Base-by-base conservation (phyloP, 2,329 filamentous ascomycete species). In the Arthrocladium fulminans region DNA sequence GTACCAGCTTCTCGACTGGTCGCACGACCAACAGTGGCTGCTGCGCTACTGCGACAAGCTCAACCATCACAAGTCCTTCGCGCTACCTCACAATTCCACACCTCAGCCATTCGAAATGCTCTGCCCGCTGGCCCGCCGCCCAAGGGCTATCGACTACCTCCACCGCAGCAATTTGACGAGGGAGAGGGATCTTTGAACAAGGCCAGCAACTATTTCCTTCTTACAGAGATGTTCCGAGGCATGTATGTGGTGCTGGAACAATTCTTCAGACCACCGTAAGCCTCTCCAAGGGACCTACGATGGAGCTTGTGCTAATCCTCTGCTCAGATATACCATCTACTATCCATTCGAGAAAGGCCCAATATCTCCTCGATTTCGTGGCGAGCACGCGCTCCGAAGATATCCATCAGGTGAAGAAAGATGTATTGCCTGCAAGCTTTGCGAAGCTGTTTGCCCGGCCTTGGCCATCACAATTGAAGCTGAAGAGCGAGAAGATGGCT, bases 341-440 rank as follows among this genome's bases (percentile, higher is more conserved):
- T 98, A 98, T 66, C 92, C 92, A 37, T 98, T 96, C 70, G 92
- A 98, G 69, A 98, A 98, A 78, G 92, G 92, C 41, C 92, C 92
- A 52, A 96, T 98, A 67, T 96, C 89, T 29, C 92, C 92, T 53
- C 85, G 92, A 60, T 98, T 98, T 81, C 86, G 92, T 69, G 92
- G 92, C 67, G 92, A 98, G 71, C 92, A 98, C 73, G 92, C 92
- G 58, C 79, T 98, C 56, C 83, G 92, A 69, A 82, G 92, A 64
- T 98, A 98, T 70, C 92, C 92, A 24, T 94, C 90, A 2, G 92
- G 92, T 59, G 92, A 98, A 73, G 92, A 98, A 75, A 86, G 92
- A 61, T 98, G 92, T 76, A 98, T 98, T 71, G 92, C 92, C 60
- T 98, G 92, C 86, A 98, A 98, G 77, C 83, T 98, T 51, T 98